Evolutionary conservation across 2,329 filamentous ascomycete species (phyloP), one percentile per base, ranked within the genome.

Genomic region (Myriosclerotinia curreyana): DNA sequence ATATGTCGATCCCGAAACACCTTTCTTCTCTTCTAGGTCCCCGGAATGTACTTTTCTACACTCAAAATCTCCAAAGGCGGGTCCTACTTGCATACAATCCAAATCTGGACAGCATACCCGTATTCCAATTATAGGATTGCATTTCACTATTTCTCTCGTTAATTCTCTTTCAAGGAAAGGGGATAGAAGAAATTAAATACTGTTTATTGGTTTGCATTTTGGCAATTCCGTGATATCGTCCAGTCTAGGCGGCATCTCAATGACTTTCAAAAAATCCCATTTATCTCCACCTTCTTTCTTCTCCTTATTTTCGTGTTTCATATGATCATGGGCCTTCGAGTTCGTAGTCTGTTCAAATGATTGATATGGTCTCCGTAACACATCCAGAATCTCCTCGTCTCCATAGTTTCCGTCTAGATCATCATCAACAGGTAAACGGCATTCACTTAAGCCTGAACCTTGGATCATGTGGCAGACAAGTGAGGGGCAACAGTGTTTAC

Each of bases 191-290:
- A 22, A 31, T 7, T 25, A 34, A 38, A 3, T 31, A 56, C 53
- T 56, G 20, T 56, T 56, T 20, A 56, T 31, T 34, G 38, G 25
- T 34, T 56, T 56, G 17, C 53, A 56, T 17, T 34, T 56, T 20
- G 38, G 53, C 12, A 62, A 34, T n/a, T 42, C 38, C 12, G 49
- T 61, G 25, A 61, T 46, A 46, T 61, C 59, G 14, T 61, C 59
- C 9, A 53, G 9, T 51, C 59, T 42, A 15, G 25, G 49, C 38
- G 59, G 59, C 12, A 46, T 36, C 22, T 44, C 1, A 1, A 61
- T 42, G 20, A n/a, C 17, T 31, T 56, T 3, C 6, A 56, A 17
- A 5, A 31, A 31, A 5, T 60, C 34, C 46, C 46, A 40, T 5
- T 52, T 49, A 15, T n/a, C 22, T 3, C 12, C 49, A 17, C 28